Base-by-base conservation (phyloP, 352 stramenopile genomes). In the Pythium utonaiense region DNA sequence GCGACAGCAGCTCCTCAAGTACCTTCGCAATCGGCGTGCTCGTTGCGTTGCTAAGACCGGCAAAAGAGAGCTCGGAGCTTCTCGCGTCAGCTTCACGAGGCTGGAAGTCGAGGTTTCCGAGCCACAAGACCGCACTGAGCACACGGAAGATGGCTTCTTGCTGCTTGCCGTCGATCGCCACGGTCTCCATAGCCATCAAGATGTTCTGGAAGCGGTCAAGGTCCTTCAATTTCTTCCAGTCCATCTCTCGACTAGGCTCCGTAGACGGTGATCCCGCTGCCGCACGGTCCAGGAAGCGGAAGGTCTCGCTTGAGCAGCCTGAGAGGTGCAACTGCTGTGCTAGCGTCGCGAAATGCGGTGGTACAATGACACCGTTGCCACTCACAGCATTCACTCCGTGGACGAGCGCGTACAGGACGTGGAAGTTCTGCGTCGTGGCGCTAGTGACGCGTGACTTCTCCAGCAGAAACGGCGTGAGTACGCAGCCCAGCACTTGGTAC, bases 361-460 rank as follows among this genome's bases (percentile, higher is more conserved):
- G 40, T 19, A 47, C 40, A 19, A 47, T 6, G n/a, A 47, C 40
- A 6, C 40, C 40, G 7, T 47, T 47, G 17, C 40, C 17, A n/a
- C n/a, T 47, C 40, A 14, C 16, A 41, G 71, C 67, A 19, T 86
- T 89, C 24, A 85, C 67, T 13, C 77, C 83, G 6, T 77, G 64
- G 14, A 91, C 71, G 40, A 93, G 58, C 13, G 80, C 70, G 64
- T 93, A 93, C 21, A 93, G 73, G 12, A 89, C 53, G 65, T 93
- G 83, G 53, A 93, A 93, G 54, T 91, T 93, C 53, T 69, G 62
- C 16, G 57, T 52, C 16, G 19, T 38, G 10, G 42, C 30, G 13
- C n/a, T 31, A 17, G 78, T 89, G 14, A 93, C 71, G 17, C 83
- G 69, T 4, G 75, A 74, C 48, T 86, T 89, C 40, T 93, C 83